Evolutionary conservation across 495 filamentous ascomycete species (phyloP).

Genomic region (Articulospora tetracladia): DNA sequence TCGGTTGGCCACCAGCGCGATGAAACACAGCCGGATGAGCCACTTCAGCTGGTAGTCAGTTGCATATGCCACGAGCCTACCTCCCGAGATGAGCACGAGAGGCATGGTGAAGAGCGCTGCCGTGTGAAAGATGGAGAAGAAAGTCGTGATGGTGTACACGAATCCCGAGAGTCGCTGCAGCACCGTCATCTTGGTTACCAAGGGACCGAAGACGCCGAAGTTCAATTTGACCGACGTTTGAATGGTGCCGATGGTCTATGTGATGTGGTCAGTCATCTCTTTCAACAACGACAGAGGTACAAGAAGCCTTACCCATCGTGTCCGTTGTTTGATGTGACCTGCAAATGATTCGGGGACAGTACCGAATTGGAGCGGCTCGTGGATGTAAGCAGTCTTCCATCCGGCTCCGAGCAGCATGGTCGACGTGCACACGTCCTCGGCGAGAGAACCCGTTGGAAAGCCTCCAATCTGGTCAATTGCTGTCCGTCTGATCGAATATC

Average conservation of each 20-base stretch:
- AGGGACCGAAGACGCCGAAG: slow-evolving; percentile 39
- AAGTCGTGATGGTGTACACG: slow-evolving; percentile 36
- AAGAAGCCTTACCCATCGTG: slow-evolving; percentile 36
- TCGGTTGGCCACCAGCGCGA: slow-evolving; percentile 33
- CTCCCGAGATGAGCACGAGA: slow-evolving; percentile 37
- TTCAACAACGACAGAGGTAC: no score
- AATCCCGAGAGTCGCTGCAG: slow-evolving; percentile 20
- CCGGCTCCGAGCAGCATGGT: slow-evolving; percentile 42
- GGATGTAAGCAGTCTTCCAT: slow-evolving; percentile 46
- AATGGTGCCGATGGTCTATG: slow-evolving; percentile 35
- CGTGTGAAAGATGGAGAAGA: slow-evolving; percentile 36
- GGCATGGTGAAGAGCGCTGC: slow-evolving; percentile 39
- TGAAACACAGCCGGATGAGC: slow-evolving; percentile 41
- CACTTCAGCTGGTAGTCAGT: slow-evolving; percentile 37
- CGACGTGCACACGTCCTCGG: slow-evolving; percentile 48
- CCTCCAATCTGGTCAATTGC: slow-evolving; percentile 48
- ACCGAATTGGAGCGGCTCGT: slow-evolving; percentile 48
- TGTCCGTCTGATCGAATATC: slow-evolving; percentile 42
- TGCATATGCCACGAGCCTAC: slow-evolving; percentile 37
- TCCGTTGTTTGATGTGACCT: slow-evolving; percentile 47
- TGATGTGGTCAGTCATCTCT: neutral
- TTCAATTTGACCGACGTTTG: slow-evolving; percentile 41
- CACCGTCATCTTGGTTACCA: slow-evolving; percentile 30
- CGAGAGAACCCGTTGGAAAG: slow-evolving; percentile 41
- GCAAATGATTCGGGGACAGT: slow-evolving; percentile 43